These are phyloP conservation scores for Pyrenophora teres DNA, from an alignment of 2,329 filamentous ascomycete genomes.

Conservation along the genomic window DNA sequence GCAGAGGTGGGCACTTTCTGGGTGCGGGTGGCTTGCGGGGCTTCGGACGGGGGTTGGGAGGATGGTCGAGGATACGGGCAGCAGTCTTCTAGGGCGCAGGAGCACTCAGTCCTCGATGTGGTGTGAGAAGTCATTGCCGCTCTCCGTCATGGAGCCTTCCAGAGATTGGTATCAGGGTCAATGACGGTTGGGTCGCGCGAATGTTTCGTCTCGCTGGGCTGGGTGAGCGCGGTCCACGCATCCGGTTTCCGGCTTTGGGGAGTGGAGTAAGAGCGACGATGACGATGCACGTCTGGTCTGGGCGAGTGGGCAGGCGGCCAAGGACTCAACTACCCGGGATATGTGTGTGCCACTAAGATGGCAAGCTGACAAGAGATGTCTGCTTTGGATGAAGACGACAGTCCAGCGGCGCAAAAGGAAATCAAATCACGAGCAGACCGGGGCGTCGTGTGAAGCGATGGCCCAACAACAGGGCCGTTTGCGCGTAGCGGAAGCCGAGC, in stretches of 20 bases:
- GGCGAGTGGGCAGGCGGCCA: conserved; percentile 1
- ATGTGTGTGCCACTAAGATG: not conserved
- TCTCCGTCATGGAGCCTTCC: conserved; percentile 18
- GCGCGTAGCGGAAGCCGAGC: conserved; percentile 5
- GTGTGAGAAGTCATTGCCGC: conserved; percentile 33
- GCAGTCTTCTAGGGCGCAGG: conserved; percentile 16
- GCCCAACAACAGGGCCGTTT: conserved; percentile 5
- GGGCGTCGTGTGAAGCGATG: conserved; percentile 1
- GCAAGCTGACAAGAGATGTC: not conserved
- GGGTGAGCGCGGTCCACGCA: conserved; percentile 19
- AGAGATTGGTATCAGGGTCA: conserved; percentile 12
- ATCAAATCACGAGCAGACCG: conserved; percentile 3
- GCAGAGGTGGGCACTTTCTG: not conserved
- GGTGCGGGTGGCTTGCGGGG: not conserved
- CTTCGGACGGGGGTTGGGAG: conserved; percentile 4
- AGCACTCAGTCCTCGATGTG: conserved; percentile 26
- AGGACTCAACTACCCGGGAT: too few relatives aligned
- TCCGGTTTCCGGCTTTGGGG: conserved; percentile 10
- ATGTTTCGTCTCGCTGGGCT: conserved; percentile 13
- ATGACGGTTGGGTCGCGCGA: conserved; percentile 3
- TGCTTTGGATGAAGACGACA: not conserved
- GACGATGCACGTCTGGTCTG: conserved; percentile 10
- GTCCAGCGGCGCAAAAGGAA: not conserved
- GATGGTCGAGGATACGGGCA: conserved; percentile 2
- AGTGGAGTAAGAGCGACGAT: conserved; percentile 9